A percentile compares a stretch with the other conserved stretches of the same genome.
Conservation (phyloP, 208 protist genomes). For the Histomonas meleagridis region DNA sequence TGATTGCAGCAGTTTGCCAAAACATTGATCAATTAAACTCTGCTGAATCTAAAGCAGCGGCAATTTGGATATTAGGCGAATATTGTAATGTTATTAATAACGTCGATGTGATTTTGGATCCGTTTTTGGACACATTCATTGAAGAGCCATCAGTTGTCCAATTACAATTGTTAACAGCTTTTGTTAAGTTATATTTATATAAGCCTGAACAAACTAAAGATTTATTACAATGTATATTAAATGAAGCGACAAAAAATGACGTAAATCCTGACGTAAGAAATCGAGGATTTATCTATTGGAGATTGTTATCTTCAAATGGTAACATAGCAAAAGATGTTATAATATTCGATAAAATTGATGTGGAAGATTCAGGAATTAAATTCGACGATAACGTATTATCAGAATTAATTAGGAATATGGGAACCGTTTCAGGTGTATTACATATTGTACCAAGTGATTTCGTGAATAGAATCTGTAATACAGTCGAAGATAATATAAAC, state of each 20-base stretch:
- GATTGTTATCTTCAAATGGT: conserved; percentile 85
- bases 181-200: conserved; percentile 91
- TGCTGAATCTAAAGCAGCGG: conserved; percentile 75
- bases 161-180: conserved; percentile 80
- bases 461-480: neutral
- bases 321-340: conserved; percentile 71
- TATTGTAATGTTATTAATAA: conserved; percentile 43
- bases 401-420: conserved; percentile 22
- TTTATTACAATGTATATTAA: conserved; percentile 54
- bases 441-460: conserved; percentile 21
- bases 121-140: conserved; percentile 79
- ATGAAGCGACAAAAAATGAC: conserved; percentile 57
- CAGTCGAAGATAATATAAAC: neutral
- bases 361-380: neutral
- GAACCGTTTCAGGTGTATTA: neutral
- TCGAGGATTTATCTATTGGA: conserved; percentile 94
- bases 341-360: neutral
- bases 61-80: conserved; percentile 95
- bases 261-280: conserved; percentile 92
- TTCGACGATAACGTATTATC: neutral
- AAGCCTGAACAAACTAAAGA: conserved; percentile 48
- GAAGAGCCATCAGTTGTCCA: conserved; percentile 75
- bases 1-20: conserved; percentile 70
- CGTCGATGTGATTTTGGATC: conserved; percentile 31
- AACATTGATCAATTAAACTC: conserved; percentile 76